Base-by-base conservation (phyloP, 192 early-diverging fungal genomes). In the Chytriomyces hyalinus region DNA sequence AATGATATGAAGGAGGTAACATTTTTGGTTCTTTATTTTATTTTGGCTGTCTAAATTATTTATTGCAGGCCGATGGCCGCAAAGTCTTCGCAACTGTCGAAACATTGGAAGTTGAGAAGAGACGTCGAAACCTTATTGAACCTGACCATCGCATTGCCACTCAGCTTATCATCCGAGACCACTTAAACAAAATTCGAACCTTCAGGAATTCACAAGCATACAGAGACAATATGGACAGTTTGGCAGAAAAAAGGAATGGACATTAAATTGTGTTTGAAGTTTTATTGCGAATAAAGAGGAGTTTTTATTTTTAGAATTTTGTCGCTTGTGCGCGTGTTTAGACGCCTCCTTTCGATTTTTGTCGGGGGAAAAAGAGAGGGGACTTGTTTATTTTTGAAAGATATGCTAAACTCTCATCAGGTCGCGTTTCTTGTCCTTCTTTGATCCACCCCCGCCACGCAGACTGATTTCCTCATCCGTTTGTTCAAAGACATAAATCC, bases 391-490 rank as follows among this genome's bases (percentile, higher is more conserved):
- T 59, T 59, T 59, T n/a, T 59, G 13, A 59, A 15, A 15, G 20
- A 59, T 59, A 20, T n/a, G 57, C 15, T 57, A 70, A 49, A 70
- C 51, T 53, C 68, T 20, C 68, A 70, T 70, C n/a, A 70, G 45
- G 26, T 70, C 68, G 20, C 68, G 48, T 70, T 70, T 70, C 47
- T 70, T 70, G 68, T 49, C 26, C 45, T 70, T 70, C 10, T 45
- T 70, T 20, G 17, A 53, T 17, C 43, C 17, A 24, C 68, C 26
- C 2, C 8, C 68, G 15, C 50, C 13, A 49, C 9, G 15, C 6
- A 20, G 10, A 7, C 7, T 15, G n/a, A 8, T 24, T 57, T 70
- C 68, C 9, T 70, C 68, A n/a, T 70, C 68, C 6, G 22, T 15
- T 11, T 20, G 68, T 51, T 70, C 68, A 53, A 70, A 70, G 13